Evolutionary conservation across 1,284 basidiomycete species (phyloP).

Genomic region (Athelia psychrophila): DNA sequence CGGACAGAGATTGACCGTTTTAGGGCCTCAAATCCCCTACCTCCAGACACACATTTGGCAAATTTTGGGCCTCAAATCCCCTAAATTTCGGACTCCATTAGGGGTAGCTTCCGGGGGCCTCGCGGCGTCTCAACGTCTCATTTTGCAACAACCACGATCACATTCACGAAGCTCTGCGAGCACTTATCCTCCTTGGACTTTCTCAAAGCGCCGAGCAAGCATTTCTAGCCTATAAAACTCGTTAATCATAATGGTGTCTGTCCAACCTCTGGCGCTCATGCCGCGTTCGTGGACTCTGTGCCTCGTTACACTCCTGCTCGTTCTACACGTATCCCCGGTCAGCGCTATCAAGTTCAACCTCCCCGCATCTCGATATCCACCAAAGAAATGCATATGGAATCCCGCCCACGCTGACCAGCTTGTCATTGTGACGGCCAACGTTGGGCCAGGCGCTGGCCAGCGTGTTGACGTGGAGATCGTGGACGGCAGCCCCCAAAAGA

Average conservation of each 20-base stretch:
- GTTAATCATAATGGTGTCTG: neutral
- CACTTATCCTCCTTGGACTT: too few species aligned
- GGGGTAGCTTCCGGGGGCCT: too few species aligned
- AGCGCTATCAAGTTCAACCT: conserved; percentile 84
- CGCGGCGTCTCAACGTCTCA: too few species aligned
- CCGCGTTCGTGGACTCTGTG: neutral
- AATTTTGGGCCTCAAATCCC: too few species aligned
- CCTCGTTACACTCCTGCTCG: conserved; percentile 19
- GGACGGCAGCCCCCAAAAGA: conserved; percentile 85
- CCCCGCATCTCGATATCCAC: conserved; percentile 65
- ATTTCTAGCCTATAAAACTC: too few species aligned
- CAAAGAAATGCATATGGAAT: conserved; percentile 91
- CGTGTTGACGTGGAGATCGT: conserved; percentile 92
- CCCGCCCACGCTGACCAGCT: conserved; percentile 82
- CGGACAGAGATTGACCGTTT: too few species aligned
- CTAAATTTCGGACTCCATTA: too few species aligned
- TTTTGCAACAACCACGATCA: too few species aligned
- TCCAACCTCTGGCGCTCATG: neutral
- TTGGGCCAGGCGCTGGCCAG: conserved; percentile 70
- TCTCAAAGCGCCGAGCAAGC: too few species aligned
- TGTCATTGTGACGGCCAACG: conserved; percentile 93
- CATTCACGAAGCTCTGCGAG: too few species aligned
- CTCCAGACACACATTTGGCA: too few species aligned
- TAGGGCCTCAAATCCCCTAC: too few species aligned
- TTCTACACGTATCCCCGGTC: conserved; percentile 35